phyloP scores from a whole-genome alignment of 129 eudicot species.

The Daucus carota region DNA sequence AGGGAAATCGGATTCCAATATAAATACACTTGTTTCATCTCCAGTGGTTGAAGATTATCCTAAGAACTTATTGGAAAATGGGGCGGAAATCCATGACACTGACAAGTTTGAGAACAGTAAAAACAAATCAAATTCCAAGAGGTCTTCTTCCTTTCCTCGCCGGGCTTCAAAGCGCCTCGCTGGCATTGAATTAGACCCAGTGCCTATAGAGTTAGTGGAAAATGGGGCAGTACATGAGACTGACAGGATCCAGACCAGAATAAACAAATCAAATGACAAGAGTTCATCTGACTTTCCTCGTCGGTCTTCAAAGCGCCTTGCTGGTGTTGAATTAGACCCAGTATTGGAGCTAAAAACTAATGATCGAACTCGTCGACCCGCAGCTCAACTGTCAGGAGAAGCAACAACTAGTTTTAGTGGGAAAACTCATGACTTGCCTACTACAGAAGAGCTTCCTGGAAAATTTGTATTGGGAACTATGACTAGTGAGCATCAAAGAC shows the following conservation, averaged over 20 bases:
- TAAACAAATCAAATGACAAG: constrained; percentile 19
- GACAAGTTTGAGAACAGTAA: not conserved
- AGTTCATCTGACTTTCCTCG: constrained; percentile 25
- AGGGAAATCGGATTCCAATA: constrained; percentile 10
- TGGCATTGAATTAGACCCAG: constrained; percentile 20
- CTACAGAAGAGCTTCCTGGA: constrained; percentile 12
- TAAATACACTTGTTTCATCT: constrained; percentile 14
- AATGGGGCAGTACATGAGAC: not conserved
- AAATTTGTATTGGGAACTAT: not conserved
- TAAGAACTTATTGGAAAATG: constrained; percentile 25
- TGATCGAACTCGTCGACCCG: constrained; percentile 21
- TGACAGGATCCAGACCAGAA: not conserved
- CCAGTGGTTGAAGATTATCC: constrained; percentile 25
- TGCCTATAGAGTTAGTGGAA: not conserved
- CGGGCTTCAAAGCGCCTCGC: constrained; percentile 57
- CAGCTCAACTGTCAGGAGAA: constrained; percentile 12
- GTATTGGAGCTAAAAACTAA: constrained; percentile 18
- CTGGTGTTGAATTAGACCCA: constrained; percentile 24
- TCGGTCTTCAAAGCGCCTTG: constrained; percentile 53
- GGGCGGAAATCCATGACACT: constrained; percentile 9
- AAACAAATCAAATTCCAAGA: constrained; percentile 19
- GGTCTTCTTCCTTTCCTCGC: constrained; percentile 22
- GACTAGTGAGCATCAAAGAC: constrained; percentile 17
- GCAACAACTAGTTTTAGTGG: not conserved
- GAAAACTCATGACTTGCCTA: constrained; percentile 1